These are phyloP conservation scores for Botrytis hyacinthi DNA, from an alignment of 2,329 filamentous ascomycete genomes.

Conservation along the genomic window DNA sequence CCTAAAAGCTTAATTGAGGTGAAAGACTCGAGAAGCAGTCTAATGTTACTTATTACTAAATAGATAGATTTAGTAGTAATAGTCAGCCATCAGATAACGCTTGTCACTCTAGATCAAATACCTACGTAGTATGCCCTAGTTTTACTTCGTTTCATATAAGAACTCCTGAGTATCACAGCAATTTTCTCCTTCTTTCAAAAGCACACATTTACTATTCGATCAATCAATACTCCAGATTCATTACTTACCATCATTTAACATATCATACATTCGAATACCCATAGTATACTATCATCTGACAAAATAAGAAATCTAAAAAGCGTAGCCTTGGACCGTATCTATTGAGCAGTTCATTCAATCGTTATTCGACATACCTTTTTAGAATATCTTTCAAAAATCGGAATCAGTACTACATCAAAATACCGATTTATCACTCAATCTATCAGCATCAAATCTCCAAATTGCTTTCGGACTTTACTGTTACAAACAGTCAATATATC, in stretches of 20 bases:
- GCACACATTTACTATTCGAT: not conserved
- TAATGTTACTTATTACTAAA: not conserved
- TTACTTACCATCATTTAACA: not conserved
- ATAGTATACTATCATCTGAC: not conserved
- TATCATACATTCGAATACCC: not conserved
- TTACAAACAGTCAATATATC: not conserved
- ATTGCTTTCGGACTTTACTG: not conserved
- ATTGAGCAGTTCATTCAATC: too few relatives aligned
- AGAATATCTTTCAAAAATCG: too few relatives aligned
- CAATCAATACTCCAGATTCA: not conserved
- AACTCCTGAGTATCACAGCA: not conserved
- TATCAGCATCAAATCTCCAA: too few relatives aligned
- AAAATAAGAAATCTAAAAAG: too few relatives aligned
- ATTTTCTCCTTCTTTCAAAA: not conserved
- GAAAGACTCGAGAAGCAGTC: not conserved
- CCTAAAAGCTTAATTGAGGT: not conserved
- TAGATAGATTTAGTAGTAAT: not conserved
- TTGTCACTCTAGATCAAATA: not conserved
- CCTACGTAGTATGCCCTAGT: not conserved
- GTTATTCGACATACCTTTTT: too few relatives aligned
- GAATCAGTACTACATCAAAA: too few relatives aligned
- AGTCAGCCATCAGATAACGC: not conserved
- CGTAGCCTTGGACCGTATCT: too few relatives aligned
- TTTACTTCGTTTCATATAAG: not conserved
- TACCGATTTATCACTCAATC: too few relatives aligned